Conservation (phyloP, 2,329 filamentous ascomycete genomes). For the Phaeomoniella chlamydospora region DNA sequence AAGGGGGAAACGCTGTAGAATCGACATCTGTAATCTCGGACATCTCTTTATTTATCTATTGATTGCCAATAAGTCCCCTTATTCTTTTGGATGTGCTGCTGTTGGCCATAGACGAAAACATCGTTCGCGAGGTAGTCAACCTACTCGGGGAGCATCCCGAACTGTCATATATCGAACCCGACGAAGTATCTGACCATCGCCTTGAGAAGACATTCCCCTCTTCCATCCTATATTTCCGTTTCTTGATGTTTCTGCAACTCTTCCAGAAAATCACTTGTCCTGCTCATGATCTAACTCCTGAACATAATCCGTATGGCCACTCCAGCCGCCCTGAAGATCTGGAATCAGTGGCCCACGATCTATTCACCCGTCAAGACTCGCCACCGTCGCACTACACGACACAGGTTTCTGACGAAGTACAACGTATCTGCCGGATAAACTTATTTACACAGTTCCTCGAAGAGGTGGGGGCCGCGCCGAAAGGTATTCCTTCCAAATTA, state of each 20-base stretch:
- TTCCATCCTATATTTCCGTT: slow-evolving; percentile 31
- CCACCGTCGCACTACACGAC: slow-evolving; percentile 26
- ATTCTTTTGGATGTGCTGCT: too few relatives aligned
- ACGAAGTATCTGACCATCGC: slow-evolving; percentile 28
- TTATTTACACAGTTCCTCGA: slow-evolving; percentile 27
- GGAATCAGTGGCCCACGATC: slow-evolving; percentile 23
- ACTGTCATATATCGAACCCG: slow-evolving; percentile 30
- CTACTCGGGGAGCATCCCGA: slow-evolving; percentile 30
- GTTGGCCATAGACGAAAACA: too few relatives aligned
- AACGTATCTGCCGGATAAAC: slow-evolving; percentile 26
- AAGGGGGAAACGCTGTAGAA: too few relatives aligned
- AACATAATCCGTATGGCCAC: too few relatives aligned
- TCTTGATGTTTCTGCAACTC: slow-evolving; percentile 38
- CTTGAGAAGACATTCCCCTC: slow-evolving; percentile 32
- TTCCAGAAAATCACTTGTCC: slow-evolving; percentile 31
- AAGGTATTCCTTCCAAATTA: too few relatives aligned
- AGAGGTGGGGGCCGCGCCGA: slow-evolving; percentile 25
- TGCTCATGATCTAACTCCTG: slow-evolving; percentile 1
- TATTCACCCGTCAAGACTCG: slow-evolving; percentile 32
- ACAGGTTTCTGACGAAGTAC: slow-evolving; percentile 26
- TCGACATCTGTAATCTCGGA: slow-evolving; percentile 31
- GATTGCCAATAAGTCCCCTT: slow-evolving; percentile 27
- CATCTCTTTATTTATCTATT: slow-evolving; percentile 33
- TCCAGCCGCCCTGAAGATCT: too few relatives aligned
- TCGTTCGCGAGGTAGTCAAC: slow-evolving; percentile 37